A percentile compares a stretch with the other conserved stretches of the same genome.
phyloP scores from a whole-genome alignment of 495 filamentous ascomycete genomes.

The Zalerion maritima region DNA sequence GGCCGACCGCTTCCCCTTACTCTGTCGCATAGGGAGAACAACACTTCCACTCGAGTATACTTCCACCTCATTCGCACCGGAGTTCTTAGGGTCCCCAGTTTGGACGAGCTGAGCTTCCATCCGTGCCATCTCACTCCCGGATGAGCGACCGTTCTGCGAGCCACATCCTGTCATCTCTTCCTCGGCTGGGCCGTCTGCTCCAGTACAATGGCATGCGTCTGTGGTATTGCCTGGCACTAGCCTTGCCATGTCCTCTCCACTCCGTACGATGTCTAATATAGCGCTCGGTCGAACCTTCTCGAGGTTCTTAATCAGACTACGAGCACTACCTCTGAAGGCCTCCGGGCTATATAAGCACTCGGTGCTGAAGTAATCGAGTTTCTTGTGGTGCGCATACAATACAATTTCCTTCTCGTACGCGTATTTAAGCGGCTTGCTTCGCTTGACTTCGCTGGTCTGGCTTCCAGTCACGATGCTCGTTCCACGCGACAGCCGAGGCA shows the following conservation, averaged over 20 bases:
- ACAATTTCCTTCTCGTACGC: constrained; percentile 99
- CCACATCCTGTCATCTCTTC: constrained; percentile 62
- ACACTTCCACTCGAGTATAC: too few species aligned
- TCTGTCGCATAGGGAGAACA: too few species aligned
- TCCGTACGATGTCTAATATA: constrained; percentile 86
- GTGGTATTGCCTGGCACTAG: constrained; percentile 50
- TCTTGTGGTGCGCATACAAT: constrained; percentile 88
- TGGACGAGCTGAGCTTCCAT: constrained; percentile 80
- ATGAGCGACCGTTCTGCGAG: constrained; percentile 50
- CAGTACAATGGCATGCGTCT: constrained; percentile 23
- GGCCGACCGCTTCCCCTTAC: too few species aligned
- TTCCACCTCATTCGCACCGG: too few species aligned
- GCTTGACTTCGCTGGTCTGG: constrained; percentile 59
- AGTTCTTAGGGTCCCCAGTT: too few species aligned
- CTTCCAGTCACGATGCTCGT: constrained; percentile 87
- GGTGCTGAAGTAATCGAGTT: constrained; percentile 93
- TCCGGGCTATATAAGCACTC: constrained; percentile 98
- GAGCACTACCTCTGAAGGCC: constrained; percentile 88
- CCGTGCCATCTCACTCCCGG: constrained; percentile 77
- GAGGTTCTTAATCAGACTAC: constrained; percentile 83
- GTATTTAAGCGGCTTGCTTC: constrained; percentile 94
- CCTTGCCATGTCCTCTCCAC: constrained; percentile 89
- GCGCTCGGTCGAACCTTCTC: constrained; percentile 86
- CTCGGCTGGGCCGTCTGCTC: constrained; percentile 24
- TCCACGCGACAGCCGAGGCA: constrained; percentile 71